A percentile compares a stretch with the other conserved stretches of the same genome.
phyloP scores from a whole-genome alignment of 2,329 filamentous ascomycete species.

The Mycosphaerella sp. region DNA sequence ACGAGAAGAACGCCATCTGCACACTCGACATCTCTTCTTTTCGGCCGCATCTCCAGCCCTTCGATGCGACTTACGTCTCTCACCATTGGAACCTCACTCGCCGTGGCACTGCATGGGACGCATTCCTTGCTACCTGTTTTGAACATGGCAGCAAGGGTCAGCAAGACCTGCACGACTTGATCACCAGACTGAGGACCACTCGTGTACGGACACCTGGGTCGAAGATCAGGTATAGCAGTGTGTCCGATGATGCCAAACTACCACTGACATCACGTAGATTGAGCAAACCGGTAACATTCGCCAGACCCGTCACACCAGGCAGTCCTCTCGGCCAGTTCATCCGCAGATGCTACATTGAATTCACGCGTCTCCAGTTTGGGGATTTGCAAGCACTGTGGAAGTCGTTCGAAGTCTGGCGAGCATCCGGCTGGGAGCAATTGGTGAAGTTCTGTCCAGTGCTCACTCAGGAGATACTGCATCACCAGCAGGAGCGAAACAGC shows the following conservation, averaged over 20 bases:
- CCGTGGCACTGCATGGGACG: conserved; percentile 83
- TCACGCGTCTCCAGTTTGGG: conserved; percentile 70
- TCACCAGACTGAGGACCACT: conserved; percentile 41
- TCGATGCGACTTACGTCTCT: conserved; percentile 2
- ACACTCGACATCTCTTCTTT: conserved; percentile 17
- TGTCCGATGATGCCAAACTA: neutral
- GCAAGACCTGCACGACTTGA: conserved; percentile 64
- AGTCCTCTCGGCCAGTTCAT: conserved; percentile 80
- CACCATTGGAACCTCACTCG: conserved; percentile 41
- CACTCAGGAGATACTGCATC: conserved; percentile 15
- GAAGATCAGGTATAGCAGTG: neutral
- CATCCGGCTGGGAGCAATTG: conserved; percentile 62
- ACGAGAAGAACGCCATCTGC: conserved; percentile 17
- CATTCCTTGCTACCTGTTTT: conserved; percentile 64
- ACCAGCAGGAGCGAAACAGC: neutral
- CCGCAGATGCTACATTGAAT: conserved; percentile 70
- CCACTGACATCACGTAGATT: neutral
- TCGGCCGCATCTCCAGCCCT: conserved; percentile 17
- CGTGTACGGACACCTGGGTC: neutral
- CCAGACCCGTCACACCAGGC: conserved; percentile 53
- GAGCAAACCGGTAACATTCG: neutral
- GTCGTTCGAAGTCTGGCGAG: conserved; percentile 71
- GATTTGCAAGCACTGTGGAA: conserved; percentile 75
- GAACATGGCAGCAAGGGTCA: conserved; percentile 74
- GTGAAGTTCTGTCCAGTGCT: conserved; percentile 47